Conservation (phyloP, 176 grass and related monocot genomes). For the Carex kokanica region DNA sequence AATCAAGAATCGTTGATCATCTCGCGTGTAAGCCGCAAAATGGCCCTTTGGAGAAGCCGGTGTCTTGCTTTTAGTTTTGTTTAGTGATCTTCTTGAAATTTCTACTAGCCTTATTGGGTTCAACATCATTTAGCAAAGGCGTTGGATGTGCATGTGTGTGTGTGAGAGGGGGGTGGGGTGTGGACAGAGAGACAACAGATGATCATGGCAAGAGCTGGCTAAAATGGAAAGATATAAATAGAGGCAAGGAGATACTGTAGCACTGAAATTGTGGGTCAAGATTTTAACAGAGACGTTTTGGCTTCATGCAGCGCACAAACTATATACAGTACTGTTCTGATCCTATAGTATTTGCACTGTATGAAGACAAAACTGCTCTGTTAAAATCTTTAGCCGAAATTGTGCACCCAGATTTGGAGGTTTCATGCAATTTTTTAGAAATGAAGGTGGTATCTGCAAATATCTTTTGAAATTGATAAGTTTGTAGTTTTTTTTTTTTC, state of each 20-base stretch:
- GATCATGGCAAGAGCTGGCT: not conserved
- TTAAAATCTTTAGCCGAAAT: too few relatives aligned
- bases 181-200: not conserved
- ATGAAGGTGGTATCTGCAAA: not conserved
- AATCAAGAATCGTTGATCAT: slow-evolving; percentile 54
- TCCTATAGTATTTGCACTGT: too few relatives aligned
- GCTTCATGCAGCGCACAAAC: too few relatives aligned
- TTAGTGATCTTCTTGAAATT: slow-evolving; percentile 49
- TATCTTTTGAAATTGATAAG: not conserved
- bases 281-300: too few relatives aligned
- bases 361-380: too few relatives aligned
- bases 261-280: too few relatives aligned
- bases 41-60: slow-evolving; percentile 49
- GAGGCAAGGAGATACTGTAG: slow-evolving; percentile 15
- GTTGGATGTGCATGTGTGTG: not conserved
- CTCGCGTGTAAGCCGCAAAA: slow-evolving; percentile 56
- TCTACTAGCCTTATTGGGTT: slow-evolving; percentile 42
- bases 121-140: slow-evolving; percentile 33
- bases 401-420: not conserved
- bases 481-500: not conserved
- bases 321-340: too few relatives aligned
- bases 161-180: too few relatives aligned
- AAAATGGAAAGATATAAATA: slow-evolving; percentile 16
- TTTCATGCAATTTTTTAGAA: not conserved
- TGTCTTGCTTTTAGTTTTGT: slow-evolving; percentile 19